These are phyloP conservation scores for Linnemannia zychae DNA, from an alignment of 192 early-diverging fungal genomes.

Conservation along the genomic window DNA sequence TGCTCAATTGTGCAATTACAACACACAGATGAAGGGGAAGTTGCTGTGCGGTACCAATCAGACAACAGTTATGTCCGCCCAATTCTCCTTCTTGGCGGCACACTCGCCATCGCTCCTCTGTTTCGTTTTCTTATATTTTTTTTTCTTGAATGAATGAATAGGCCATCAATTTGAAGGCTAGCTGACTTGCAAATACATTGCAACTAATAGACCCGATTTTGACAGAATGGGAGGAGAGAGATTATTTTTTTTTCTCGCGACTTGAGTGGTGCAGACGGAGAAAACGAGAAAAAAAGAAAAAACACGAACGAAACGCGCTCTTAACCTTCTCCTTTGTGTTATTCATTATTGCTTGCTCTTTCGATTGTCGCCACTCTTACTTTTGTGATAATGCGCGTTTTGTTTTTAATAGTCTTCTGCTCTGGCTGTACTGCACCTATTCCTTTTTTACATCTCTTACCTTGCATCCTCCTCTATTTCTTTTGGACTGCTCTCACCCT, in stretches of 20 bases:
- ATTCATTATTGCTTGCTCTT: neutral
- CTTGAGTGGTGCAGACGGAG: neutral
- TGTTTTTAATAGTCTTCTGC: neutral
- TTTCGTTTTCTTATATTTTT: too few relatives aligned
- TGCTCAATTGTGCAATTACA: neutral
- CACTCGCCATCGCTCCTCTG: neutral
- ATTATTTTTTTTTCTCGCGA: neutral
- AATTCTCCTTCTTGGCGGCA: neutral
- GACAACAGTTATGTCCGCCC: neutral
- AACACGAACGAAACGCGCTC: constrained; percentile 10
- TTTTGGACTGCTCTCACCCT: neutral
- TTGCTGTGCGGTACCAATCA: neutral
- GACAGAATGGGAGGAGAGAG: neutral
- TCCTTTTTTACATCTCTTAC: neutral
- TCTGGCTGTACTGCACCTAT: neutral
- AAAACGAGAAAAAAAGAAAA: neutral
- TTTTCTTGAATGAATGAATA: neutral
- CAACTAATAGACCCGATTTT: neutral
- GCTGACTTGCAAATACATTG: neutral
- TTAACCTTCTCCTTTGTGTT: neutral
- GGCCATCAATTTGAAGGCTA: neutral
- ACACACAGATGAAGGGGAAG: neutral
- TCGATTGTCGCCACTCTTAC: neutral
- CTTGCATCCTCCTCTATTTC: neutral
- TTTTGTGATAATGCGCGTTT: neutral